phyloP scores from a whole-genome alignment of 495 filamentous ascomycete species.

The Penicillium riverlandense region DNA sequence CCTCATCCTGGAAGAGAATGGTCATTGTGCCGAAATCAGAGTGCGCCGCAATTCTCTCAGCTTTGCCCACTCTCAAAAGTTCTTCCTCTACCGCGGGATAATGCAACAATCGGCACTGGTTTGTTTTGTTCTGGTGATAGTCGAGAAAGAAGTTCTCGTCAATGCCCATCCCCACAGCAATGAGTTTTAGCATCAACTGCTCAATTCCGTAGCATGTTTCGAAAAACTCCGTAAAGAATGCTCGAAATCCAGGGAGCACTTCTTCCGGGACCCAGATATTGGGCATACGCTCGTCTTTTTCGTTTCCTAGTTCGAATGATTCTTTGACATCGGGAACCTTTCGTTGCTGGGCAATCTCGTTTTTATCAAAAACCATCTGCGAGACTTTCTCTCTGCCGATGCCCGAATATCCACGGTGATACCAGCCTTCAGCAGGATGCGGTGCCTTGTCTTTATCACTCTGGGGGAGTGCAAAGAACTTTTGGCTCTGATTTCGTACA shows the following conservation, averaged over 20 bases:
- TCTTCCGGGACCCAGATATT: conserved; percentile 52
- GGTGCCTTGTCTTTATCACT: conserved; percentile 24
- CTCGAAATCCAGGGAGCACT: conserved; percentile 46
- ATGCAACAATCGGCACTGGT: conserved; percentile 25
- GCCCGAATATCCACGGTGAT: conserved; percentile 3
- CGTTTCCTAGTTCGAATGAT: conserved; percentile 50
- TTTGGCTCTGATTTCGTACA: not conserved
- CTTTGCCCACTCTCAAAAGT: conserved; percentile 1
- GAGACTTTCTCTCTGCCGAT: conserved; percentile 3
- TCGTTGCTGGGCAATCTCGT: conserved; percentile 1
- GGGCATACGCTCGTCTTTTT: conserved; percentile 36
- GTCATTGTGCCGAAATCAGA: conserved; percentile 45
- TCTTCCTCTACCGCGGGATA: conserved; percentile 12
- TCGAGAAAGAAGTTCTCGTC: conserved; percentile 33
- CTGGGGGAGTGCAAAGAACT: conserved; percentile 19
- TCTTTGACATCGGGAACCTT: conserved; percentile 24
- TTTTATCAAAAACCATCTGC: conserved; percentile 1
- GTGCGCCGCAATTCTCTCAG: conserved; percentile 16
- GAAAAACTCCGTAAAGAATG: conserved; percentile 39
- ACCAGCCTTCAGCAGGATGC: conserved; percentile 2
- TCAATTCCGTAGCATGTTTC: conserved; percentile 4
- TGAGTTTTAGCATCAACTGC: conserved; percentile 10
- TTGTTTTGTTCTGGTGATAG: conserved; percentile 32
- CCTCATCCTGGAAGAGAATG: conserved; percentile 44
- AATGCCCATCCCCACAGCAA: conserved; percentile 23